Evolutionary conservation across 1,139 yeast species (phyloP), one percentile per base, ranked within the genome.

Genomic region (Suhomyces ambrosiae): DNA sequence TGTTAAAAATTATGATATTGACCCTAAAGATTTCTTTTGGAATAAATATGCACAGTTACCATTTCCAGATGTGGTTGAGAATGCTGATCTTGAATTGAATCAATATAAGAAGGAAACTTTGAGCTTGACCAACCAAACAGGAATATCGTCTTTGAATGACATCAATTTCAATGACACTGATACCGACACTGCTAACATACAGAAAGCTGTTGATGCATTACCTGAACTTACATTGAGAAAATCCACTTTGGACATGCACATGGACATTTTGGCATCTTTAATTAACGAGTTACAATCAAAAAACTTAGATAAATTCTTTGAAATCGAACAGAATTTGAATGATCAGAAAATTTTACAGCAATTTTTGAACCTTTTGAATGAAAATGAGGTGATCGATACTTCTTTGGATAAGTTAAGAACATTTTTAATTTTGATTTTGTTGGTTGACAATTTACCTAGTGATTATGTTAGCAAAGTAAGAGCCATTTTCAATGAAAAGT

Each of bases 51-150:
- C 95, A 9, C 85, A 85, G 41, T 68, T 88, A 41, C 97, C 98
- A 27, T 92, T 92, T 70, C 98, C 98, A 1, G 97, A 92, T 58
- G 97, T 94, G 15, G 98, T 95, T 23, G 98, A 92, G 58, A 87
- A 87, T 60, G 92, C 95, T 17, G 97, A 94, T 56, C 66, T 74
- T 12, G 97, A 89, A 45, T 72, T 90, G 44, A 80, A 83, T 46
- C 72, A 75, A 40, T 92, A 92, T 63, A 90, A 90, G 50, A 76
- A 79, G 42, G 96, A 88, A 52, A 96, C 97, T 2, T 83, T 80
- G 45, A 95, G 85, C 41, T 73, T 94, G 41, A 88, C 97, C 3
- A 76, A 78, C 43, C 81, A 76, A 47, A 85, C 96, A 0, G 96
- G 95, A 5, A 80, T 83, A 14, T 65, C 77, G 6, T 75, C 82